A percentile compares a stretch with the other conserved stretches of the same genome.
Conservation (phyloP, 768 basidiomycete genomes). For the Crucibulum laeve region DNA sequence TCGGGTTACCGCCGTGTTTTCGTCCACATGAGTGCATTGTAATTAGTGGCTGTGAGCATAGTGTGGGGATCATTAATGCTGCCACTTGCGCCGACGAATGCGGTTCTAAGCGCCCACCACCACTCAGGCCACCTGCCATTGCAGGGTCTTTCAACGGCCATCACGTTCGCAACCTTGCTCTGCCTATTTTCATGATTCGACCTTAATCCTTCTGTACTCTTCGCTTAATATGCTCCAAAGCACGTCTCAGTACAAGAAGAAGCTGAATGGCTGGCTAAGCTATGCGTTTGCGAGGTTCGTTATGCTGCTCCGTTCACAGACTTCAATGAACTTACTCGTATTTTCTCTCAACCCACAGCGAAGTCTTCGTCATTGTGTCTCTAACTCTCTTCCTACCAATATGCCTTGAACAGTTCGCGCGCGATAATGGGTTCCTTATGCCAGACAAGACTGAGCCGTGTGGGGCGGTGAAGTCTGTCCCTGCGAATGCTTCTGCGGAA, state of each 20-base stretch:
- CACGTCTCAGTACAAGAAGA: constrained; percentile 27
- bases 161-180: not conserved
- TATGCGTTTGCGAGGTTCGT: constrained; percentile 80
- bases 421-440: constrained; percentile 79
- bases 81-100: too few species aligned
- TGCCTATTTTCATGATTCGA: not conserved
- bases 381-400: constrained; percentile 81
- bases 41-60: too few species aligned
- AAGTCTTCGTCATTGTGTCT: constrained; percentile 79
- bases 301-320: not conserved
- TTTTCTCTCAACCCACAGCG: constrained; percentile 34
- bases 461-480: constrained; percentile 15
- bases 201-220: too few species aligned
- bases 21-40: too few species aligned
- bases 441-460: constrained; percentile 70
- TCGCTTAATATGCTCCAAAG: not conserved
- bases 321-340: not conserved
- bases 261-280: constrained; percentile 73
- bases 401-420: constrained; percentile 82
- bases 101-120: too few species aligned
- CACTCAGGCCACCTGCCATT: too few species aligned
- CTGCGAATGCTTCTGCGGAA: constrained; percentile 8
- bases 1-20: too few species aligned
- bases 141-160: too few species aligned
- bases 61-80: too few species aligned